Conservation (phyloP, 768 basidiomycete species). For the Podaxis rugospora region DNA sequence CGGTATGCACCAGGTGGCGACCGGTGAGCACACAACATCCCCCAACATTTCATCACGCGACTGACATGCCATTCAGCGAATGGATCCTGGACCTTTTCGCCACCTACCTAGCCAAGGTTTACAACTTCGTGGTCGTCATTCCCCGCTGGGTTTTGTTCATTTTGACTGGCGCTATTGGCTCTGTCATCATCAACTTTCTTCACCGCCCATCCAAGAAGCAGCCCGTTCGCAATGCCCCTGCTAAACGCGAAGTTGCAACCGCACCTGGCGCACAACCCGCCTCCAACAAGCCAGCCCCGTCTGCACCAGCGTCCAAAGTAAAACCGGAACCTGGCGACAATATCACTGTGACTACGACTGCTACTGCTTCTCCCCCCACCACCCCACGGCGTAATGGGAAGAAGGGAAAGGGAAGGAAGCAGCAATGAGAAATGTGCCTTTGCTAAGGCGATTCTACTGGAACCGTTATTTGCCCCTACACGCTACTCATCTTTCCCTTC, state of each 20-base stretch:
- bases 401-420: constrained; percentile 5
- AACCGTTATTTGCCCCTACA: neutral
- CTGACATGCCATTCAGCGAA: constrained; percentile 43
- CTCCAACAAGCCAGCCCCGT: neutral
- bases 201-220: constrained; percentile 35
- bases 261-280: neutral
- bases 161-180: constrained; percentile 59
- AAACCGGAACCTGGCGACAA: constrained; percentile 3
- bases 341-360: neutral
- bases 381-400: neutral
- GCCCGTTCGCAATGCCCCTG: neutral
- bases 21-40: constrained; percentile 37
- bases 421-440: neutral
- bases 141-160: constrained; percentile 75
- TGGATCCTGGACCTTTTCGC: constrained; percentile 61
- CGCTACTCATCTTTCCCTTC: neutral
- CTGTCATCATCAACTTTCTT: constrained; percentile 61
- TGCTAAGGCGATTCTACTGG: neutral
- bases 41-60: neutral
- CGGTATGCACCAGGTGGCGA: constrained; percentile 73
- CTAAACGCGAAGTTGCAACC: neutral
- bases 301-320: neutral
- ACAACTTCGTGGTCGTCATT: constrained; percentile 46
- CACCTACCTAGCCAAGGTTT: constrained; percentile 40
- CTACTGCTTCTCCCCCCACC: neutral